Evolutionary conservation across 768 basidiomycete genomes (phyloP), one percentile per base, ranked within the genome.

Genomic region (Holtermannia corniformis): DNA sequence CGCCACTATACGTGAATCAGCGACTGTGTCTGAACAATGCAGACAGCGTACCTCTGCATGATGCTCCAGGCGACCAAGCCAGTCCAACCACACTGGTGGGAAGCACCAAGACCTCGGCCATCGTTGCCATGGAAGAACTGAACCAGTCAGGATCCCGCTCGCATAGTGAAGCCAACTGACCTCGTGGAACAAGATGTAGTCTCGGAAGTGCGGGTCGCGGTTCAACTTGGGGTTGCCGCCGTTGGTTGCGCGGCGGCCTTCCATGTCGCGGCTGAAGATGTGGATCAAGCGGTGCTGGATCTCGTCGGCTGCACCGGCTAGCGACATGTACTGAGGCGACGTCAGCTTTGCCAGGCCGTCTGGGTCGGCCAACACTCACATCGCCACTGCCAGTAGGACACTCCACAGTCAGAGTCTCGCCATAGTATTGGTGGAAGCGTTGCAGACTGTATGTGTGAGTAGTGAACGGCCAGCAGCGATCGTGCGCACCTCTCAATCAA

Each of bases 271-370:
- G n/a, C 87, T 84, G 65, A 99, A 99, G 63, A 99, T 90, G 72
- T 97, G 91, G 51, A 97, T 99, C 57, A 97, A 83, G n/a, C 95
- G 84, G 68, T 97, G 93, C 72, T 97, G 95, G 51, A 99, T 91
- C 72, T 99, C 95, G 65, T 96, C 93, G 4, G 95, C 90, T 19
- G 93, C 90, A 53, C 81, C 79, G 10, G 85, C 87, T 5, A 99
- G 81, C 68, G 90, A 87, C 91, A 96, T 96, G 73, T 84, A 89
- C 60, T 58, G 41, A 54, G 50, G n/a, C 37, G 11, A 21, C 4
- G 24, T 50, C 21, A 44, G 32, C 55, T 52, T 22, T 23, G 24
- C 11, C 37, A 22, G 10, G 21, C 16, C 25, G 25, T 5, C 41
- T 47, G 11, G 37, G 5, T 19, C 7, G 19, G 7, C 24, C n/a